phyloP scores from a whole-genome alignment of 23 red algal species.

The Gracilaria domingensis region DNA sequence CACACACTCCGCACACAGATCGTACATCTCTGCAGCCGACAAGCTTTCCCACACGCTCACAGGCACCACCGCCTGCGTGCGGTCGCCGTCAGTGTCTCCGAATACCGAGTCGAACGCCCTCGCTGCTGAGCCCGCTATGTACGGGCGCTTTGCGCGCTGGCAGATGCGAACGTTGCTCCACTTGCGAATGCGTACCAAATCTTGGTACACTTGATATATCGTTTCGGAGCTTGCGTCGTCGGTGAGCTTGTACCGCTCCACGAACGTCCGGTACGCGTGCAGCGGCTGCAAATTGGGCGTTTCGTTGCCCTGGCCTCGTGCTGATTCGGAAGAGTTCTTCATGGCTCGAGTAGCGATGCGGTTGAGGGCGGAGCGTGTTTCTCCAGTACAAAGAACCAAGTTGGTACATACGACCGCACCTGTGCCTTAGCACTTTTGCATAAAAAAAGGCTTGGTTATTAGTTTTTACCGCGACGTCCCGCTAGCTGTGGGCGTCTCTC shows the following conservation, averaged over 20 bases:
- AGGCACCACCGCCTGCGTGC: slow-evolving; percentile 66
- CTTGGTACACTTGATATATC: slow-evolving; percentile 81
- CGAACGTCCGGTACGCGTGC: background rate
- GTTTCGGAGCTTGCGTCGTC: slow-evolving; percentile 32
- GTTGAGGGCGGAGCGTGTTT: no score
- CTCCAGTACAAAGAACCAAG: no score
- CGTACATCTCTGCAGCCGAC: slow-evolving; percentile 6
- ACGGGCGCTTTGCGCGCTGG: slow-evolving; percentile 19
- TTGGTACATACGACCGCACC: no score
- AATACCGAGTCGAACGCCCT: slow-evolving; percentile 65
- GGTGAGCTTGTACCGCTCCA: background rate
- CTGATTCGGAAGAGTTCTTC: background rate
- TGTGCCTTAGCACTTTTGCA: no score
- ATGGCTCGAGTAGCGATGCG: no score
- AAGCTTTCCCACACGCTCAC: slow-evolving; percentile 36
- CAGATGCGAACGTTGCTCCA: slow-evolving; percentile 63
- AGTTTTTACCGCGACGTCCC: no score
- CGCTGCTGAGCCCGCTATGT: slow-evolving; percentile 52
- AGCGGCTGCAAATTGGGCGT: no score
- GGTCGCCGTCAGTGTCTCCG: background rate
- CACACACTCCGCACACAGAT: slow-evolving; percentile 35
- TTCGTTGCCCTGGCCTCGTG: no score
- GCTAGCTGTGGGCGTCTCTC: no score
- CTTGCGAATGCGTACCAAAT: slow-evolving; percentile 67
- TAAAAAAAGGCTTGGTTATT: no score